These are phyloP conservation scores for Nicotiana undulata DNA, from an alignment of 257 asterid species.

Conservation along the genomic window DNA sequence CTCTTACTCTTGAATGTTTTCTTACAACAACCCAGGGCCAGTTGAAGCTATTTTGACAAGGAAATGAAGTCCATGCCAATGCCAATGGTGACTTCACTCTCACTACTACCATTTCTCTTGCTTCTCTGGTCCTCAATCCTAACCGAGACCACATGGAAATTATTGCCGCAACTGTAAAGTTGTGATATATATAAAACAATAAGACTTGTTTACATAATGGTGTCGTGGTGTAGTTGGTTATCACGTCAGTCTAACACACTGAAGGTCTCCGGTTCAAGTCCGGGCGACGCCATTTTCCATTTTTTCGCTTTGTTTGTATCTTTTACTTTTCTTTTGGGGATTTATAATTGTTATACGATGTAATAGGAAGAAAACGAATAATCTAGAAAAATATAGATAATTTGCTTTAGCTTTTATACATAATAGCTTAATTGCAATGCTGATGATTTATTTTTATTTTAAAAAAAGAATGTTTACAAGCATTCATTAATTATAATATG, in stretches of 20 bases:
- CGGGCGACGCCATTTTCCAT: conserved; percentile 51
- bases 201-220: neutral
- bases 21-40: neutral
- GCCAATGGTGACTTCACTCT: conserved; percentile 31
- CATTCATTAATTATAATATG: no score
- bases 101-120: conserved; percentile 7
- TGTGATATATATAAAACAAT: neutral
- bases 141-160: no score
- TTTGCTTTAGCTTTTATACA: no score
- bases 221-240: conserved; percentile 91
- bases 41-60: conserved; percentile 4
- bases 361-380: no score
- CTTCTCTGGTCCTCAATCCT: neutral
- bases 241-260: conserved; percentile 90
- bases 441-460: no score
- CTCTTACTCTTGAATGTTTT: neutral
- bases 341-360: no score
- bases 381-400: no score
- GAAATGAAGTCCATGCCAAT: conserved; percentile 15
- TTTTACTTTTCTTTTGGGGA: no score
- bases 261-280: conserved; percentile 87
- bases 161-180: neutral
- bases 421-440: no score
- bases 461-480: no score
- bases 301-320: no score